These are phyloP conservation scores for Dipodascus geniculatus DNA, from an alignment of 805 yeast species.

Conservation along the genomic window DNA sequence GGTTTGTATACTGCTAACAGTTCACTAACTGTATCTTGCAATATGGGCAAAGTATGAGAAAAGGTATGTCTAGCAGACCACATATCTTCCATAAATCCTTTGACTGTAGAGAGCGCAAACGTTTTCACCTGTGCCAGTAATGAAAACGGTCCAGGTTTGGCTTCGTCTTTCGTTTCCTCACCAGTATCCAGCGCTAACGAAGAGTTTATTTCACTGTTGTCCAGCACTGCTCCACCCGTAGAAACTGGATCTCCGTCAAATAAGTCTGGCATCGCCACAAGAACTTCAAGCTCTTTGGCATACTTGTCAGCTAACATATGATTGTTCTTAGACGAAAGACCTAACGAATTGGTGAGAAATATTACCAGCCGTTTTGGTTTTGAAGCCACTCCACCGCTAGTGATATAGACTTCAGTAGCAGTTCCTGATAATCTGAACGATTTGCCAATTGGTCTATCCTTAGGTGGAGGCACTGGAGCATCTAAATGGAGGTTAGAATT, in stretches of 20 bases:
- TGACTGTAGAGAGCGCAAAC: constrained; percentile 17
- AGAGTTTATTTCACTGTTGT: not conserved
- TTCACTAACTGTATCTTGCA: constrained; percentile 19
- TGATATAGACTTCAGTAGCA: constrained; percentile 15
- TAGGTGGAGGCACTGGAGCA: not conserved
- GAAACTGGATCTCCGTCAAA: constrained; percentile 22
- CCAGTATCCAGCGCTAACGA: not conserved
- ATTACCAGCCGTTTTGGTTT: constrained; percentile 9
- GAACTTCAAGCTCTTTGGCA: constrained; percentile 15
- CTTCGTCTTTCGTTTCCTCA: not conserved
- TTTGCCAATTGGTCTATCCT: constrained; percentile 10
- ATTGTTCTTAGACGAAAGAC: constrained; percentile 21
- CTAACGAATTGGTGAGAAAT: constrained; percentile 24
- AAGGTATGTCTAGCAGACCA: constrained; percentile 27
- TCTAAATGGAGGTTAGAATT: not conserved
- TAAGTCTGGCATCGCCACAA: constrained; percentile 23
- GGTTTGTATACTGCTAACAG: constrained; percentile 21
- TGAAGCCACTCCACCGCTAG: constrained; percentile 6
- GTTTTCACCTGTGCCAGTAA: constrained; percentile 16
- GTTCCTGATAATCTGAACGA: constrained; percentile 15
- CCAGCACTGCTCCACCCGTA: constrained; percentile 11
- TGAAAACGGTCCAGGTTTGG: not conserved
- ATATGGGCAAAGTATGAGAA: constrained; percentile 20
- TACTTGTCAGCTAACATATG: constrained; percentile 21
- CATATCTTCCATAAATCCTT: constrained; percentile 26